phyloP scores from a whole-genome alignment of 768 basidiomycete species.

The Krasilnikovozyma curviuscula region DNA sequence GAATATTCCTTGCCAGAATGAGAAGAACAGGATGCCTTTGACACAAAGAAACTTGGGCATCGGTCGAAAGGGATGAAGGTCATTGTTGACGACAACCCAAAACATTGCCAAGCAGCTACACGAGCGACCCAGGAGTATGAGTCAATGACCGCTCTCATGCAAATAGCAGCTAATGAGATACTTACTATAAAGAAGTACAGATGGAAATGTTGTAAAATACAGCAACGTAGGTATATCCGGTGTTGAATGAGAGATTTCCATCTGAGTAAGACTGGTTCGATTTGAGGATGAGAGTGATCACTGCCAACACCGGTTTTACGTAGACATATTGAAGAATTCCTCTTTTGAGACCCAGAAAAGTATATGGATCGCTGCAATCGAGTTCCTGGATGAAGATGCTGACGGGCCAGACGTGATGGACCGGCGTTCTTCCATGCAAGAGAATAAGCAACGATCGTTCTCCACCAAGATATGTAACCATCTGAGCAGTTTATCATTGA shows the following conservation, averaged over 20 bases:
- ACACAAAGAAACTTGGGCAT: slow-evolving; percentile 96
- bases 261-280: slow-evolving; percentile 71
- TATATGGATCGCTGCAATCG: slow-evolving; percentile 87
- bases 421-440: slow-evolving; percentile 75
- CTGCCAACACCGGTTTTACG: slow-evolving; percentile 74
- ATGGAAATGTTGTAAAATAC: slow-evolving; percentile 37
- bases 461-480: slow-evolving; percentile 41
- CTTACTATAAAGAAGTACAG: slow-evolving; percentile 38
- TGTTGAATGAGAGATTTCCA: slow-evolving; percentile 61
- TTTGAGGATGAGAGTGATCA: slow-evolving; percentile 69
- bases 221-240: slow-evolving; percentile 80
- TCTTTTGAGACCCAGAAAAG: slow-evolving; percentile 78
- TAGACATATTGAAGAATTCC: slow-evolving; percentile 97
- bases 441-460: slow-evolving; percentile 82
- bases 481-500: too few species aligned
- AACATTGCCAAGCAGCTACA: slow-evolving; percentile 70
- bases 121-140: not conserved
- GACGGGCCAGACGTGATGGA: slow-evolving; percentile 67
- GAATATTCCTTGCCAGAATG: slow-evolving; percentile 85
- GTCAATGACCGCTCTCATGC: not conserved
- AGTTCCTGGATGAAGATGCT: slow-evolving; percentile 66
- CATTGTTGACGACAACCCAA: slow-evolving; percentile 79
- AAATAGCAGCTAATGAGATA: slow-evolving; percentile 5
- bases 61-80: slow-evolving; percentile 37
- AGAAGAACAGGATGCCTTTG: slow-evolving; percentile 94